phyloP scores from a whole-genome alignment of 139 green algal species.

The Pleodorina starrii region DNA sequence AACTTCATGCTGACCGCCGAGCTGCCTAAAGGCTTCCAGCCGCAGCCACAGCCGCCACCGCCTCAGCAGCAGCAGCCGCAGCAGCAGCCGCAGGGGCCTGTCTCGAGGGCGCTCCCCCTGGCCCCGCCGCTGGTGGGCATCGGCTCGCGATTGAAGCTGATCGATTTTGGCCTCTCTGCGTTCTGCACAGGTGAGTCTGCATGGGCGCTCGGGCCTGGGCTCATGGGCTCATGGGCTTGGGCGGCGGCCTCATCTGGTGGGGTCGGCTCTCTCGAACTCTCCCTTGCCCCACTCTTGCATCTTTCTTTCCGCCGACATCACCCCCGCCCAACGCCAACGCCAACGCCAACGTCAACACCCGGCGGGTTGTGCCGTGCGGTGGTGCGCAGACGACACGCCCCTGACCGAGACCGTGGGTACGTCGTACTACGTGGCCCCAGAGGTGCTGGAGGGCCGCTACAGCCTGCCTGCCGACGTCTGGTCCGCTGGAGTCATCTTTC shows the following conservation, averaged over 20 bases:
- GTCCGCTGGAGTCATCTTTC: conserved; percentile 75
- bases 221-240: too few relatives aligned
- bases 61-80: conserved; percentile 45
- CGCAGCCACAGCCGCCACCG: not conserved
- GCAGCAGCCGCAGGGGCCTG: not conserved
- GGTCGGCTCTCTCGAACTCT: too few relatives aligned
- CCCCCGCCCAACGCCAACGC: too few relatives aligned
- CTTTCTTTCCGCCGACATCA: too few relatives aligned
- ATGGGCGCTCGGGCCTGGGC: too few relatives aligned
- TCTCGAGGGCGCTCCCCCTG: not conserved
- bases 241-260: too few relatives aligned
- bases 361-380: too few relatives aligned
- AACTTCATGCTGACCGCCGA: conserved; percentile 89
- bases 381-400: not conserved
- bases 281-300: too few relatives aligned
- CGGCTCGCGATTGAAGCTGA: conserved; percentile 62
- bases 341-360: too few relatives aligned
- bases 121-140: not conserved
- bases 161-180: conserved; percentile 74
- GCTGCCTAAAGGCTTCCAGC: not conserved
- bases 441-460: conserved; percentile 71
- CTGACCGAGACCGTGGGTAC: conserved; percentile 70
- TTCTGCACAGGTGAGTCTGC: conserved; percentile 52
- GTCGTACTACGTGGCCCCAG: conserved; percentile 79
- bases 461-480: conserved; percentile 69